Conservation (phyloP, 2,329 filamentous ascomycete species). For the Penicillium oxalicum region DNA sequence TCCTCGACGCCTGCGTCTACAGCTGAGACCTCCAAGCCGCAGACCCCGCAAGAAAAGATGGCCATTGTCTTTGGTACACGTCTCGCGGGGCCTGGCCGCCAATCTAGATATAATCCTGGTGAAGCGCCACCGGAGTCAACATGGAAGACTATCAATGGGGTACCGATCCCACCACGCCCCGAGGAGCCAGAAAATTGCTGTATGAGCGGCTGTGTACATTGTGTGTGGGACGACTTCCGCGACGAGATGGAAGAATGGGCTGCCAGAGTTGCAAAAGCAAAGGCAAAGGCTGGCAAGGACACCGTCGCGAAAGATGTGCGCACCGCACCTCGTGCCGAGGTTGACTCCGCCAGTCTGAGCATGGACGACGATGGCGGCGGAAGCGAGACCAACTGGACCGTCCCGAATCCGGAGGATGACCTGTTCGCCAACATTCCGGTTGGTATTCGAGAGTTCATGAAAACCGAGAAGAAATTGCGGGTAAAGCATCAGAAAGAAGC, state of each 20-base stretch:
- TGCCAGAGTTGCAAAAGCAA: conserved; percentile 57
- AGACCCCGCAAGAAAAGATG: conserved; percentile 45
- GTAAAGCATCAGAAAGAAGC: conserved; percentile 59
- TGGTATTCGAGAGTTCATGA: conserved; percentile 95
- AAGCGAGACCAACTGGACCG: conserved; percentile 61
- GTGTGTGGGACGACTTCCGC: conserved; percentile 87
- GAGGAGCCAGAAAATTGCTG: conserved; percentile 96
- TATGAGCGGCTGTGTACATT: conserved; percentile 97
- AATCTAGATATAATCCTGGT: conserved; percentile 50
- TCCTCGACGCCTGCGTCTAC: conserved; percentile 7
- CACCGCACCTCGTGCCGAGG: conserved; percentile 33
- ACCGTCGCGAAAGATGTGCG: conserved; percentile 26
- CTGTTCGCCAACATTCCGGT: conserved; percentile 78
- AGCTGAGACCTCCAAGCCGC: conserved; percentile 10
- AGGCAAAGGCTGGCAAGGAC: conserved; percentile 29
- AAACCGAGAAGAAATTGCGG: conserved; percentile 84
- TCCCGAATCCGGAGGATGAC: conserved; percentile 46
- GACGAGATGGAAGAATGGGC: conserved; percentile 93
- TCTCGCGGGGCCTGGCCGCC: conserved; percentile 64
- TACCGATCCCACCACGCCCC: conserved; percentile 76
- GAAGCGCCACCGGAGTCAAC: conserved; percentile 55
- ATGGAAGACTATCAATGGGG: conserved; percentile 61
- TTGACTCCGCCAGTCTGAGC: conserved; percentile 49
- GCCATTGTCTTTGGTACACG: conserved; percentile 76
- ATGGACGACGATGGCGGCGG: conserved; percentile 79